phyloP scores from a whole-genome alignment of 495 filamentous ascomycete species.

The Xylaria cubensis region DNA sequence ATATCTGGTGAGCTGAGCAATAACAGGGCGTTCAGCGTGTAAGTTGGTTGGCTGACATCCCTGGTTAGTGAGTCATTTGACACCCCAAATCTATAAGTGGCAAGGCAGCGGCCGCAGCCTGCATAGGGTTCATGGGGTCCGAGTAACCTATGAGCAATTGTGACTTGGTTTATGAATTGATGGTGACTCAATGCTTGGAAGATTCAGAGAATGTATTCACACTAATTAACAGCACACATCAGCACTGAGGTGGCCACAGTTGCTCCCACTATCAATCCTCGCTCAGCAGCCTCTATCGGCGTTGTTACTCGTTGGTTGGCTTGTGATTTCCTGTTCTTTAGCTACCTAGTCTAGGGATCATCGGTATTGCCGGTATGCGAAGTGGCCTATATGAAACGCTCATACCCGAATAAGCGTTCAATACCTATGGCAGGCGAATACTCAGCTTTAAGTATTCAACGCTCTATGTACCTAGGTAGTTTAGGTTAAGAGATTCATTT shows the following conservation, averaged over 20 bases:
- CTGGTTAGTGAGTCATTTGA: constrained; percentile 19
- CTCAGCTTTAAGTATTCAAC: too few relatives aligned
- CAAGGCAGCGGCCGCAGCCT: constrained; percentile 19
- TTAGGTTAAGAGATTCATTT: too few relatives aligned
- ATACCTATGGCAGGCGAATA: too few relatives aligned
- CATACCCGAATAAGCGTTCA: too few relatives aligned
- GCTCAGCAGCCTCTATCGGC: background rate
- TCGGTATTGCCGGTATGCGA: background rate
- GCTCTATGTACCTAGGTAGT: too few relatives aligned
- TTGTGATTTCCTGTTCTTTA: background rate
- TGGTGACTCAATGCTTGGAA: constrained; percentile 2
- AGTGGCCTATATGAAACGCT: too few relatives aligned
- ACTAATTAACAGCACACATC: background rate
- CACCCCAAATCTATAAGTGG: background rate
- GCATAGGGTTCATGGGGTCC: background rate
- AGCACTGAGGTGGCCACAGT: background rate
- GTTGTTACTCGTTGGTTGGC: background rate
- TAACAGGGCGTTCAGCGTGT: constrained; percentile 16
- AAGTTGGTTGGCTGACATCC: constrained; percentile 22
- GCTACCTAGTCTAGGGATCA: background rate
- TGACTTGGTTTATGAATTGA: background rate
- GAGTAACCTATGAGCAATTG: background rate
- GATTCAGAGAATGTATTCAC: background rate
- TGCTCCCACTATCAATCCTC: background rate
- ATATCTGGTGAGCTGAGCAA: background rate